Percentiles rank a stretch among this genome's conserved stretches.
These are phyloP conservation scores for Leccinum fibrillosum DNA, from an alignment of 768 basidiomycete species.

Conservation along the genomic window DNA sequence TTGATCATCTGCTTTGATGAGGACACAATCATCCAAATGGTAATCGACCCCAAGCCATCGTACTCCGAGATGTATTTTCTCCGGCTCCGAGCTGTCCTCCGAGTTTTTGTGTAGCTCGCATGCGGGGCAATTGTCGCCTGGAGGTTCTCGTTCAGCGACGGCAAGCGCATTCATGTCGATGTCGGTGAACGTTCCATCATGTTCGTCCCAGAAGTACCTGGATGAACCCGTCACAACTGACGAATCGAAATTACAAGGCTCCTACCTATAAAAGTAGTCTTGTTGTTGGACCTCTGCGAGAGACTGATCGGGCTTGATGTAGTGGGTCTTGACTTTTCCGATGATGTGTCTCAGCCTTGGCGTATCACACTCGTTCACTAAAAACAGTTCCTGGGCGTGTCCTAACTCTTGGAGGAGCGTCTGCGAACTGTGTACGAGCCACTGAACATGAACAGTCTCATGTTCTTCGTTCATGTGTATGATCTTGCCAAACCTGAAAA, in stretches of 20 bases:
- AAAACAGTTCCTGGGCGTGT: conserved; percentile 62
- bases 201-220: conserved; percentile 52
- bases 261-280: conserved; percentile 59
- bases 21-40: conserved; percentile 61
- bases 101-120: conserved; percentile 39
- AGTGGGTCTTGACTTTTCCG: conserved; percentile 36
- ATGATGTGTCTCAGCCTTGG: conserved; percentile 13
- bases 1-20: conserved; percentile 39
- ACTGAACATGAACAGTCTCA: conserved; percentile 59
- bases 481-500: conserved; percentile 65
- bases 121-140: conserved; percentile 53
- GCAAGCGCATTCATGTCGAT: conserved; percentile 30
- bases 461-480: conserved; percentile 45
- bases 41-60: conserved; percentile 46
- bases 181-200: conserved; percentile 44
- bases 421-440: conserved; percentile 68
- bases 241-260: not conserved
- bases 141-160: conserved; percentile 3
- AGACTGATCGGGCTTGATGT: conserved; percentile 24
- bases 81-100: conserved; percentile 30
- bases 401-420: conserved; percentile 60
- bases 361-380: conserved; percentile 52
- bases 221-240: conserved; percentile 1
- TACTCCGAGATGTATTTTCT: conserved; percentile 40
- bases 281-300: conserved; percentile 28